Evolutionary conservation across 2,329 filamentous ascomycete species (phyloP).

Genomic region (Phaeoacremonium minimum): DNA sequence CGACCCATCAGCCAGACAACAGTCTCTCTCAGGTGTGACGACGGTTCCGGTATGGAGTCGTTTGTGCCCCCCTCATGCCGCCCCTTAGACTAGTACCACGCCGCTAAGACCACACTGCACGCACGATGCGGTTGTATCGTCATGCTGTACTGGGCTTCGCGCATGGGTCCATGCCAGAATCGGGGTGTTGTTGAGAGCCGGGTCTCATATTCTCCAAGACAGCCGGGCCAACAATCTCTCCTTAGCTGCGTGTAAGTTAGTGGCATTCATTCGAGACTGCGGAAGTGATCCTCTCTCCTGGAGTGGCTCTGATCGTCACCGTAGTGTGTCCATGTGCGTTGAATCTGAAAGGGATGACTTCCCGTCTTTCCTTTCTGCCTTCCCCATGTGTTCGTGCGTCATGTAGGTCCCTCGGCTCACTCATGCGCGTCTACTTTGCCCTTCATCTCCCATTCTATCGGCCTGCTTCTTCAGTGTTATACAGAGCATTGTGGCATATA

Average conservation of each 20-base stretch:
- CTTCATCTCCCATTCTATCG: too few species aligned
- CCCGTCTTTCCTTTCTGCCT: neutral
- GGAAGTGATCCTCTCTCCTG: neutral
- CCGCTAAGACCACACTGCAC: neutral
- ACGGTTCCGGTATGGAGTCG: too few species aligned
- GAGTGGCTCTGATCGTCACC: neutral
- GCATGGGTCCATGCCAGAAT: too few species aligned
- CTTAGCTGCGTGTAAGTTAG: neutral
- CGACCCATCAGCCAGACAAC: too few species aligned
- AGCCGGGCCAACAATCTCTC: neutral
- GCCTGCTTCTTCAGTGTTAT: neutral
- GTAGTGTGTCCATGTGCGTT: too few species aligned
- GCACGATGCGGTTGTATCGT: neutral
- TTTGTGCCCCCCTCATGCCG: too few species aligned
- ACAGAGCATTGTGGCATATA: neutral
- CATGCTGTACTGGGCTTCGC: neutral
- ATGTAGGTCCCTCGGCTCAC: too few species aligned
- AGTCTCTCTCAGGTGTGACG: too few species aligned
- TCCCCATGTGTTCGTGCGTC: too few species aligned
- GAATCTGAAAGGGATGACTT: neutral
- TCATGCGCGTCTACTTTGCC: too few species aligned
- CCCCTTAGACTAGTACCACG: neutral
- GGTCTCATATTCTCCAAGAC: neutral
- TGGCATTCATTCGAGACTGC: too few species aligned
- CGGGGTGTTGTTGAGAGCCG: too few species aligned